Evolutionary conservation across 2,329 filamentous ascomycete species (phyloP).

Genomic region (Botrytis hyacinthi): DNA sequence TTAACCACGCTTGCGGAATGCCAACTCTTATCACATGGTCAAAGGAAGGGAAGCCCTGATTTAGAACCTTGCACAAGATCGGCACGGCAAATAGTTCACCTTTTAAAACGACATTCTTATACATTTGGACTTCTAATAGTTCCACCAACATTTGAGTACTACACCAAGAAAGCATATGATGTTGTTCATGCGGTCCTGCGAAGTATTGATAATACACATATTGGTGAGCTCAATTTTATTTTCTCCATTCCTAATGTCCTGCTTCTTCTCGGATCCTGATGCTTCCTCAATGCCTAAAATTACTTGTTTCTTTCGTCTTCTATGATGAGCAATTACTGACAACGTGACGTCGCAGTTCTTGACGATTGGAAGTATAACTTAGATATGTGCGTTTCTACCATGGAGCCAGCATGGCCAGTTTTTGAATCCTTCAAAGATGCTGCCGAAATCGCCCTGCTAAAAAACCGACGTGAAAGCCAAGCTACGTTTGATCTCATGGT

Average conservation of each 20-base stretch:
- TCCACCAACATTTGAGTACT: constrained; percentile 44
- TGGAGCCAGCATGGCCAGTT: constrained; percentile 36
- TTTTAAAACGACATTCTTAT: constrained; percentile 43
- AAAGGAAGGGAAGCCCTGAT: constrained; percentile 27
- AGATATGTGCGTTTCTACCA: constrained; percentile 32
- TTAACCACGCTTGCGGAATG: constrained; percentile 34
- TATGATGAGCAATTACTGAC: background rate
- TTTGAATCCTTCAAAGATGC: constrained; percentile 32
- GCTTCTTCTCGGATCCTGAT: background rate
- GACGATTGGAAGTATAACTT: constrained; percentile 37
- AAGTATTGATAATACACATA: constrained; percentile 35
- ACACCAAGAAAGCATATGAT: constrained; percentile 40
- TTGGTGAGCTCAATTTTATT: constrained; percentile 9
- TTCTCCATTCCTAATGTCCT: background rate
- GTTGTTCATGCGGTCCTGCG: constrained; percentile 33
- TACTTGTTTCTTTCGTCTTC: background rate
- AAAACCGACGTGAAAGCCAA: constrained; percentile 32
- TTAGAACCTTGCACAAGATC: constrained; percentile 39
- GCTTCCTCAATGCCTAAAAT: background rate
- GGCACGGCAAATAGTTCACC: constrained; percentile 39
- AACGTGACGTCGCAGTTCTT: constrained; percentile 15
- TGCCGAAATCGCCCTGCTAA: constrained; percentile 23
- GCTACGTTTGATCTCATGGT: constrained; percentile 34
- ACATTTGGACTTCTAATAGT: constrained; percentile 43
- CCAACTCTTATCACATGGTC: constrained; percentile 30